Evolutionary conservation across 768 basidiomycete genomes (phyloP).

Genomic region (Boletus subparvulus): DNA sequence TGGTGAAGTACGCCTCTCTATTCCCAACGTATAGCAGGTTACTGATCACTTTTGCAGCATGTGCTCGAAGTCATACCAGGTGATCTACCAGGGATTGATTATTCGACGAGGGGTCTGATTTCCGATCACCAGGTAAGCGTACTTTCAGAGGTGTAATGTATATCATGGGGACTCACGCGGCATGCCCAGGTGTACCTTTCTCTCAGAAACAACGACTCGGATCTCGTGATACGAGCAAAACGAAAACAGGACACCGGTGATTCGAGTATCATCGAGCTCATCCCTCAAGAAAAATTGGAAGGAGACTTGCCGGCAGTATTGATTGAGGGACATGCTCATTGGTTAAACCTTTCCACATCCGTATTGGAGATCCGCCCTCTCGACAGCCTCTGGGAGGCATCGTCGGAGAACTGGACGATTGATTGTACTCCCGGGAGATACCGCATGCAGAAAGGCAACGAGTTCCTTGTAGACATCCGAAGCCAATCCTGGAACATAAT

Average conservation of each 20-base stretch:
- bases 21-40: neutral
- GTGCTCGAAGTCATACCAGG: neutral
- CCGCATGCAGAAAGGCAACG: neutral
- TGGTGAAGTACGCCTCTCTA: conserved; percentile 28
- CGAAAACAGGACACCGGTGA: neutral
- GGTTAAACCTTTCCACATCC: conserved; percentile 23
- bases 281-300: conserved; percentile 17
- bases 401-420: conserved; percentile 23
- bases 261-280: conserved; percentile 11
- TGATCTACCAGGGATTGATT: neutral
- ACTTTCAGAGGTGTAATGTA: neutral
- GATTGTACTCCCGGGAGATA: conserved; percentile 1
- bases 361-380: conserved; percentile 28
- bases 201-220: too few relatives aligned
- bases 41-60: neutral
- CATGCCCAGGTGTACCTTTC: conserved; percentile 25
- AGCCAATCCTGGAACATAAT: conserved; percentile 22
- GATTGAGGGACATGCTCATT: conserved; percentile 22
- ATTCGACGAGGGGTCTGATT: neutral
- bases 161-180: neutral
- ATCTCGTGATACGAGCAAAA: too few relatives aligned
- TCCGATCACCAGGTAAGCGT: neutral
- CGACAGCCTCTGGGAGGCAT: conserved; percentile 15
- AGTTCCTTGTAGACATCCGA: conserved; percentile 24
- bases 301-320: conserved; percentile 23